Evolutionary conservation across 2,329 filamentous ascomycete species (phyloP).

Genomic region (Aspergillus glaucus): DNA sequence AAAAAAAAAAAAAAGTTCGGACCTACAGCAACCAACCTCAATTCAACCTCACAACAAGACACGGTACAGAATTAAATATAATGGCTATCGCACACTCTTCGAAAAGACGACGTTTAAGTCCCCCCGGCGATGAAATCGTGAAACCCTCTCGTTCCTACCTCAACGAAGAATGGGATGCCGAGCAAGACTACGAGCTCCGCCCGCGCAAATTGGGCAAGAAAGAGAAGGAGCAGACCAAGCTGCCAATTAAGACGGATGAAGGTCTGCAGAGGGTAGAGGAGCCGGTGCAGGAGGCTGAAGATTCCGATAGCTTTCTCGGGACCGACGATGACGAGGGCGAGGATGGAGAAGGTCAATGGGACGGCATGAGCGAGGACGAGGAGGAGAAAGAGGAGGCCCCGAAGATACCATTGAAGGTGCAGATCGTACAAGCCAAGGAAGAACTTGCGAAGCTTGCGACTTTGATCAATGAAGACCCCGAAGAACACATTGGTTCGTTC

Average conservation of each 20-base stretch:
- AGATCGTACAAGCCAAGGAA: constrained; percentile 83
- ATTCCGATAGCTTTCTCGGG: constrained; percentile 59
- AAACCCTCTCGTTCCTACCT: constrained; percentile 26
- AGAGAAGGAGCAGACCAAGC: constrained; percentile 63
- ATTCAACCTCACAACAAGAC: constrained; percentile 2
- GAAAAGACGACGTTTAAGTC: constrained; percentile 48
- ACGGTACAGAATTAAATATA: background rate
- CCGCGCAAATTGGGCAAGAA: constrained; percentile 71
- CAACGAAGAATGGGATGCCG: constrained; percentile 78
- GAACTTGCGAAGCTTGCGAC: constrained; percentile 79
- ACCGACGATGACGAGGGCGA: constrained; percentile 52
- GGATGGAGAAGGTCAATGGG: constrained; percentile 38
- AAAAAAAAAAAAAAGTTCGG: constrained; percentile 23
- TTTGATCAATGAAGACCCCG: constrained; percentile 82
- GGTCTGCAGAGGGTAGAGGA: constrained; percentile 62
- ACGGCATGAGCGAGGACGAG: constrained; percentile 40
- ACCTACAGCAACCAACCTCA: background rate
- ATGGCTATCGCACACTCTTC: constrained; percentile 44
- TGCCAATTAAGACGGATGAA: constrained; percentile 82
- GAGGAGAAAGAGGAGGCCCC: constrained; percentile 48
- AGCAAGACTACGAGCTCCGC: constrained; percentile 81
- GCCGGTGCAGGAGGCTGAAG: constrained; percentile 41
- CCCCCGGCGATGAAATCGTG: constrained; percentile 34
- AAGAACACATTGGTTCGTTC: constrained; percentile 77
- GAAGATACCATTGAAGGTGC: constrained; percentile 65